phyloP scores from a whole-genome alignment of 106 monocot species.

The Xerophyta viscosa region DNA sequence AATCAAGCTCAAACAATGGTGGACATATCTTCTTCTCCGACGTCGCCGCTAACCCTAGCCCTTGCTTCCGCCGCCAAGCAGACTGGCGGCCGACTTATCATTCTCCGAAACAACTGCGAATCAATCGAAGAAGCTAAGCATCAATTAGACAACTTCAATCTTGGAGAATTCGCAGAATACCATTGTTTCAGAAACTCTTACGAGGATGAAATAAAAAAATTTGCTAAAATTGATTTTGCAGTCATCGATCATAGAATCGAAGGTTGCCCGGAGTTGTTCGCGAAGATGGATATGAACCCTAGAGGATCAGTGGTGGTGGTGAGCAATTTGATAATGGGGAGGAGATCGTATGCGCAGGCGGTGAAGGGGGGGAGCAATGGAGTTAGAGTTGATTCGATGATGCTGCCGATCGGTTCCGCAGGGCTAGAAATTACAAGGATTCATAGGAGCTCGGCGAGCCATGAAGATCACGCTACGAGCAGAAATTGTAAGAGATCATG shows the following conservation, averaged over 20 bases:
- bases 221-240: constrained; percentile 15
- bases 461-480: too few species aligned
- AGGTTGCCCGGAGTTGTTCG: background rate
- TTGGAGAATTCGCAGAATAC: background rate
- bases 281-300: constrained; percentile 11
- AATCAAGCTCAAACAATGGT: constrained; percentile 9
- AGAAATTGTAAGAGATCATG: too few species aligned
- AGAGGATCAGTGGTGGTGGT: constrained; percentile 13
- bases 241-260: constrained; percentile 9
- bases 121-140: too few species aligned
- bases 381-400: background rate
- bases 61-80: too few species aligned
- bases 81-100: too few species aligned
- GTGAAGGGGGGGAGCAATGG: background rate
- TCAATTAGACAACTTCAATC: background rate
- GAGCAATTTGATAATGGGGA: constrained; percentile 3
- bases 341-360: background rate
- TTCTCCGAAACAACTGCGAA: too few species aligned
- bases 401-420: constrained; percentile 12
- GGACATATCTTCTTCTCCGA: background rate
- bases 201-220: background rate
- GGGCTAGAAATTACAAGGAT: constrained; percentile 15
- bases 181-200: background rate
- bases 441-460: too few species aligned
- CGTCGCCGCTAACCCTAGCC: too few species aligned